Evolutionary conservation across 805 yeast species (phyloP), one percentile per base, ranked within the genome.

Genomic region (Saccharomycopsis sp.): DNA sequence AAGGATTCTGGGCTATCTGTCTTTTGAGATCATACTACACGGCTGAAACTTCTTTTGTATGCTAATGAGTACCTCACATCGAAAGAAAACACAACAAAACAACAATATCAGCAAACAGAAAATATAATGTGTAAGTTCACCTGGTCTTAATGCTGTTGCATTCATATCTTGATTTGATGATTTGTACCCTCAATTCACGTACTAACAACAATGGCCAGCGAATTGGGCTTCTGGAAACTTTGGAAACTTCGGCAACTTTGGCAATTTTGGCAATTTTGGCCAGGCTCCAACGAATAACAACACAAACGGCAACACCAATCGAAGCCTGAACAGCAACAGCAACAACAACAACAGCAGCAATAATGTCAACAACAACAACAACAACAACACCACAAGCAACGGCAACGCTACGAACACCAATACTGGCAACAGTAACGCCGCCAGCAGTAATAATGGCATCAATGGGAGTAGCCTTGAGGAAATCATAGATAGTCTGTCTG

Each of bases 231-330:
- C 48, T 7, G 48, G 48, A 44, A 44, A 44, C 48, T 44, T 44
- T 44, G 55, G 52, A 14, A 57, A 54, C 50, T 51, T 48, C 41
- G 61, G 60, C 7, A 58, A 51, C 24, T 60, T 60, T 60, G 63
- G 63, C 20, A 60, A 53, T 52, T 60, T 60, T 60, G 63, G 63
- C 18, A 58, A 58, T 51, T 60, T 60, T 53, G 61, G 61, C n/a
- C 60, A 60, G 34, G 51, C 56, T 3, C 53, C 56, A 14, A 46
- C 54, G n/a, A 53, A 18, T 48, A 34, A 40, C 12, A 50, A 41
- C 40, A 21, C 15, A 24, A 50, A 54, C 40, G 23, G 23, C 21
- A 51, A 51, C 41, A 48, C 18, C 16, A 51, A 50, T 40, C 34
- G 18, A 3, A 37, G 12, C 37, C 41, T 7, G 3, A 21, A 21